Conservation (phyloP, 768 basidiomycete species). For the Hypholoma fasciculare region DNA sequence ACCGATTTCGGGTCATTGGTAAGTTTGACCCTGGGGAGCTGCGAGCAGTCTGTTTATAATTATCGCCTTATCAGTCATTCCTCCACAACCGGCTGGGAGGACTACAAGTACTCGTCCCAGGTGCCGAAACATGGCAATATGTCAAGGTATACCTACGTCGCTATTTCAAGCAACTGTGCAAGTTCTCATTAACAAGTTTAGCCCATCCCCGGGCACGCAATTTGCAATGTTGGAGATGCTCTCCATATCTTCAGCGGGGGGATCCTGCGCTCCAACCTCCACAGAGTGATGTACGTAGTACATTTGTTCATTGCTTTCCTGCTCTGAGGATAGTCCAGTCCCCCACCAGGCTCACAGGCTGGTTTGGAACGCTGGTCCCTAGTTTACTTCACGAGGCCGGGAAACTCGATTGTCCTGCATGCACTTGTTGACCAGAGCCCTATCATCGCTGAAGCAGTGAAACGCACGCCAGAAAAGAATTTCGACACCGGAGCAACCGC, state of each 20-base stretch:
- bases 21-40: constrained; percentile 25
- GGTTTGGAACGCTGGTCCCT: constrained; percentile 61
- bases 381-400: constrained; percentile 68
- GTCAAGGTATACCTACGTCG: constrained; percentile 43
- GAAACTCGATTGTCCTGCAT: constrained; percentile 48
- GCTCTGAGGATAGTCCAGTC: constrained; percentile 26
- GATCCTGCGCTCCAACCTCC: constrained; percentile 62
- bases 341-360: constrained; percentile 60
- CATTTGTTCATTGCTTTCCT: not conserved
- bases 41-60: not conserved
- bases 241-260: constrained; percentile 63
- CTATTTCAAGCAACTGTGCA: not conserved
- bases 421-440: constrained; percentile 53
- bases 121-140: constrained; percentile 64
- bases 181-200: constrained; percentile 7
- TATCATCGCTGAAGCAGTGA: constrained; percentile 45
- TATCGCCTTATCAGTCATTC: constrained; percentile 48
- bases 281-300: constrained; percentile 54
- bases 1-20: constrained; percentile 76
- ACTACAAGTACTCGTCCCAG: constrained; percentile 66
- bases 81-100: constrained; percentile 72
- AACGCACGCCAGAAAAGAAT: constrained; percentile 34
- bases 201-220: constrained; percentile 57
- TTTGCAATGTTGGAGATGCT: constrained; percentile 67
- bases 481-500: constrained; percentile 37